phyloP scores from a whole-genome alignment of 495 filamentous ascomycete genomes.

The Hypoxylon lenormandii region DNA sequence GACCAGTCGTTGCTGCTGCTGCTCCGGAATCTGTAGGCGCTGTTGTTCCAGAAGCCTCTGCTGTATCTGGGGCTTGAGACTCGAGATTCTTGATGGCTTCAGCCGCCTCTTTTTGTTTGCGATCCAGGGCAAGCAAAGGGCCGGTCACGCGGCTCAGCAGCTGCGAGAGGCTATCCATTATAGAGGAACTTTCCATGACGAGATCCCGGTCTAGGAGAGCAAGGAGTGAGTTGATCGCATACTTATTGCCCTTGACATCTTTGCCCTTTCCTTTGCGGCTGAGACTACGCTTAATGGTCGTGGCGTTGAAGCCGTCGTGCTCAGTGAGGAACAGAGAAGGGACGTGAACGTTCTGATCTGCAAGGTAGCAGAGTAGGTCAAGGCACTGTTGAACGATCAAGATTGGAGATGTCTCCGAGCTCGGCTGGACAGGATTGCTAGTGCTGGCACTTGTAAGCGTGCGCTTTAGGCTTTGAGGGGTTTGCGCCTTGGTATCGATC shows the following conservation, averaged over 20 bases:
- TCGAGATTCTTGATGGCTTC: constrained; percentile 71
- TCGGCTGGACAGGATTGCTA: constrained; percentile 61
- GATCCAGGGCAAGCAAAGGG: constrained; percentile 82
- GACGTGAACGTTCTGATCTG: constrained; percentile 81
- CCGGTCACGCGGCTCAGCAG: constrained; percentile 88
- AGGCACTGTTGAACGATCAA: constrained; percentile 97
- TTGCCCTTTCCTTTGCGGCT: constrained; percentile 90
- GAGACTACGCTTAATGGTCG: constrained; percentile 76
- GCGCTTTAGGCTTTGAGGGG: constrained; percentile 79
- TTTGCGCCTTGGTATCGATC: constrained; percentile 71
- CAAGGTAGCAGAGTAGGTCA: constrained; percentile 80
- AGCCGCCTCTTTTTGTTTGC: constrained; percentile 78
- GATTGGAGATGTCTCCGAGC: constrained; percentile 86
- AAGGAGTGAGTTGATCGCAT: constrained; percentile 88
- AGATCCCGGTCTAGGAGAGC: constrained; percentile 87
- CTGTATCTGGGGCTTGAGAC: constrained; percentile 52
- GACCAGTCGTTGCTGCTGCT: constrained; percentile 31
- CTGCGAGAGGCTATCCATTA: constrained; percentile 92
- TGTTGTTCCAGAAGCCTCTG: constrained; percentile 44
- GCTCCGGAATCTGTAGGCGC: constrained; percentile 43
- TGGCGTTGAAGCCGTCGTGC: constrained; percentile 78
- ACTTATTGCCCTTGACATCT: constrained; percentile 82
- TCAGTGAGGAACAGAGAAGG: constrained; percentile 94
- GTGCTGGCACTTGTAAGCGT: constrained; percentile 69
- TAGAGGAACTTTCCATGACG: constrained; percentile 92